Conservation (phyloP, 1,284 basidiomycete genomes). For the Ustilago nuda region DNA sequence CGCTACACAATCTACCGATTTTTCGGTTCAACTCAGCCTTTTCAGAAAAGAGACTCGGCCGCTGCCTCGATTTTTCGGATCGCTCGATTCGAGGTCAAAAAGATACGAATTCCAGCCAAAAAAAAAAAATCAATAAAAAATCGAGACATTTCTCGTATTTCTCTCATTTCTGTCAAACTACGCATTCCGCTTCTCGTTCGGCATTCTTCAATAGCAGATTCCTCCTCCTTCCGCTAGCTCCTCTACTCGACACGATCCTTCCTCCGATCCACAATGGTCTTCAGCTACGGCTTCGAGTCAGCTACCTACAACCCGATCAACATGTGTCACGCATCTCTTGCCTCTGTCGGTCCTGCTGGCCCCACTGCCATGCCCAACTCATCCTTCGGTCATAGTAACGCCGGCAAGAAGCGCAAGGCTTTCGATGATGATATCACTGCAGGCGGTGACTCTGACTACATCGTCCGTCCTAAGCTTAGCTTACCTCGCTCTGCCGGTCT, state of each 20-base stretch:
- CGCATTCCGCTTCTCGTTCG: slow-evolving; percentile 17
- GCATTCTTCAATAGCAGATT: background rate
- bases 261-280: slow-evolving; percentile 22
- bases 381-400: background rate
- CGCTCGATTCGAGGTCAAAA: background rate
- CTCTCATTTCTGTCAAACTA: slow-evolving; percentile 21
- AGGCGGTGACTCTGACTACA: slow-evolving; percentile 10
- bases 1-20: background rate
- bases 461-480: slow-evolving; percentile 35
- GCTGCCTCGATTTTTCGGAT: background rate
- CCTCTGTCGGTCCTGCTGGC: background rate
- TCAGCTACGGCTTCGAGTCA: slow-evolving; percentile 32
- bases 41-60: slow-evolving; percentile 10
- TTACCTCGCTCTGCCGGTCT: slow-evolving; percentile 34
- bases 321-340: slow-evolving; percentile 21
- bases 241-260: background rate
- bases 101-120: background rate
- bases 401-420: slow-evolving; percentile 42
- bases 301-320: slow-evolving; percentile 35
- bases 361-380: slow-evolving; percentile 1
- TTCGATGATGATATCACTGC: slow-evolving; percentile 33
- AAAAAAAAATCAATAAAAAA: slow-evolving; percentile 1
- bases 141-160: slow-evolving; percentile 13
- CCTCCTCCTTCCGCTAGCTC: background rate
- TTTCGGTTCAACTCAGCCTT: slow-evolving; percentile 6